Evolutionary conservation across 2,329 filamentous ascomycete species (phyloP).

Genomic region (Penicillium sp.): DNA sequence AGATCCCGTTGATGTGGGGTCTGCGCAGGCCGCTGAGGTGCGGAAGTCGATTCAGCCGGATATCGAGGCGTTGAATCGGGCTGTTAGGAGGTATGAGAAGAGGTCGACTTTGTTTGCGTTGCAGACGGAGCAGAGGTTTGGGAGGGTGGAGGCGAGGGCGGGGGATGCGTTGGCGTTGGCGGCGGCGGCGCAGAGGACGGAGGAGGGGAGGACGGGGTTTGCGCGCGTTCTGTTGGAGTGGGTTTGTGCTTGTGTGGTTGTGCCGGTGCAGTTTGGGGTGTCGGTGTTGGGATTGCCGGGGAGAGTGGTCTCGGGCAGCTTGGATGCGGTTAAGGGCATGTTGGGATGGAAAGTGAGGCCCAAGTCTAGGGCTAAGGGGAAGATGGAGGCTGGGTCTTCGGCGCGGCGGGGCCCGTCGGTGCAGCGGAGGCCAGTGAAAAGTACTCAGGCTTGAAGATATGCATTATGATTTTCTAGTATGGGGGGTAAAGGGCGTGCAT

Average conservation of each 20-base stretch:
- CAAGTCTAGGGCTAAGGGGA: constrained; percentile 24
- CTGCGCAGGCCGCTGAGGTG: constrained; percentile 55
- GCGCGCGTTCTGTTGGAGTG: constrained; percentile 38
- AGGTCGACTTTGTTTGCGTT: constrained; percentile 73
- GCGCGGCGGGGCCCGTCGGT: not conserved
- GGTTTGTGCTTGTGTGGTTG: constrained; percentile 35
- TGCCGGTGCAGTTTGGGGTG: constrained; percentile 38
- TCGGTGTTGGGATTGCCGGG: constrained; percentile 35
- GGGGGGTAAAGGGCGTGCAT: too few relatives aligned
- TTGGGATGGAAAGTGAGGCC: constrained; percentile 2
- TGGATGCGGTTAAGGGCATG: constrained; percentile 13
- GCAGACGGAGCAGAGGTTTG: constrained; percentile 75
- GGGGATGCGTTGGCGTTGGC: constrained; percentile 81
- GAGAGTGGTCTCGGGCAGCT: constrained; percentile 23
- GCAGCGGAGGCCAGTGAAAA: not conserved
- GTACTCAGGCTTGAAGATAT: not conserved
- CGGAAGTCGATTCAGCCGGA: constrained; percentile 73
- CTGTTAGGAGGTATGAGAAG: constrained; percentile 89
- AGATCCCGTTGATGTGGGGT: not conserved
- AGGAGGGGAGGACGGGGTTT: constrained; percentile 25
- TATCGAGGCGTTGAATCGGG: constrained; percentile 83
- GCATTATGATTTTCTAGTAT: too few relatives aligned
- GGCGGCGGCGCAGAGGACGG: constrained; percentile 62
- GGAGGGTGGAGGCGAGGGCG: constrained; percentile 69
- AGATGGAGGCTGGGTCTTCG: constrained; percentile 6